Conservation (phyloP, 192 early-diverging fungal genomes). For the Coemansia sp. region DNA sequence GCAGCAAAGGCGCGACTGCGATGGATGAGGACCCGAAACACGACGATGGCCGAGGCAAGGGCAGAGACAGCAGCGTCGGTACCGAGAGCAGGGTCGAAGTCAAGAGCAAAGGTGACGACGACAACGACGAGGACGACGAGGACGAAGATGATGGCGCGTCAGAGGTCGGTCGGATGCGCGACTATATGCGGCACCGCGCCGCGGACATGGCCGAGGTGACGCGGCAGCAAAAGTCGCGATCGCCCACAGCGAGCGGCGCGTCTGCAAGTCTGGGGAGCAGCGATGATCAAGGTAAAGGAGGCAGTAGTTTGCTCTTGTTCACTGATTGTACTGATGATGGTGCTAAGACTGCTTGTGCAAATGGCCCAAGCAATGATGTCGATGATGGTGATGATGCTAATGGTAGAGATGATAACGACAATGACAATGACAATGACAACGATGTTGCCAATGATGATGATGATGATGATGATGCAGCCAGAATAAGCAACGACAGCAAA, state of each 20-base stretch:
- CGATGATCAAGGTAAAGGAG: slow-evolving; percentile 34
- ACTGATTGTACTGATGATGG: slow-evolving; percentile 25
- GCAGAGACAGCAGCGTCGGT: background rate
- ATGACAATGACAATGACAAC: background rate
- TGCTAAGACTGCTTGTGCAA: slow-evolving; percentile 2
- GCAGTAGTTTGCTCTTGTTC: slow-evolving; percentile 16
- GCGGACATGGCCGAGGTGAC: slow-evolving; percentile 18
- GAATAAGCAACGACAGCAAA: background rate
- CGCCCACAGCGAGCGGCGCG: background rate
- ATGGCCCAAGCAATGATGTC: background rate
- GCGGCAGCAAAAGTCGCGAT: slow-evolving; percentile 6
- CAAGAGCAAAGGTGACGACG: background rate
- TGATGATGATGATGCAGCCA: background rate
- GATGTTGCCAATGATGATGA: no score
- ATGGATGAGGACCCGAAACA: background rate
- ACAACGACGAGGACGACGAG: slow-evolving; percentile 17
- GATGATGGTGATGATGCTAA: background rate
- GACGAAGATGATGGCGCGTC: slow-evolving; percentile 27
- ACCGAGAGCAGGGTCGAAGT: background rate
- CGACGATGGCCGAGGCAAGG: background rate
- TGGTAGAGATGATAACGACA: background rate
- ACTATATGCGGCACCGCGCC: slow-evolving; percentile 17
- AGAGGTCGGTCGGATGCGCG: slow-evolving; percentile 20
- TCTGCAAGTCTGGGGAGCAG: background rate
- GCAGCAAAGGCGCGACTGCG: background rate